These are phyloP conservation scores for Candida labiduridarum DNA, from an alignment of 1,139 yeast genomes.

Conservation along the genomic window DNA sequence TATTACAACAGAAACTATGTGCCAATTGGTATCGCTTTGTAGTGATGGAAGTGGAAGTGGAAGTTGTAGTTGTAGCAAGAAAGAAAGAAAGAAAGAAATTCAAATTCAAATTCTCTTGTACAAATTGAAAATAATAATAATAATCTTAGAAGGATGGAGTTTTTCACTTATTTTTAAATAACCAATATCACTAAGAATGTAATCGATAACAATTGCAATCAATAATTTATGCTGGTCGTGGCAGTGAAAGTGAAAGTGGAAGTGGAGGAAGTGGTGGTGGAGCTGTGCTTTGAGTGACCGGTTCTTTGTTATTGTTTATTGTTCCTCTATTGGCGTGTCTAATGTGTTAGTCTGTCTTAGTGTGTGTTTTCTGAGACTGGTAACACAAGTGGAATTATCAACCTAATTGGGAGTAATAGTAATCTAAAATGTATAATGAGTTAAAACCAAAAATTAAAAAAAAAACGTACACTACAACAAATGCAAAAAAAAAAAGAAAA, in stretches of 20 bases:
- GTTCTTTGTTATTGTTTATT: neutral
- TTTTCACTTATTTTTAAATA: too few species aligned
- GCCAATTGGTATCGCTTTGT: neutral
- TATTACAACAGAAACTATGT: neutral
- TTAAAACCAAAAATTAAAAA: too few species aligned
- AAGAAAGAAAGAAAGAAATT: neutral
- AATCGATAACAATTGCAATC: neutral
- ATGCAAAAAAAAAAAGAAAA: neutral
- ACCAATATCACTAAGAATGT: too few species aligned
- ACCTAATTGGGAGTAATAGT: conserved; percentile 1
- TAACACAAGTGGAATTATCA: neutral
- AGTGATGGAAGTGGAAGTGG: too few species aligned
- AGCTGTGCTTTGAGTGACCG: neutral
- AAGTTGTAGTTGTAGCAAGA: neutral
- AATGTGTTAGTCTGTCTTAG: neutral
- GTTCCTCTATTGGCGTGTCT: neutral
- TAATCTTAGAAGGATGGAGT: too few species aligned
- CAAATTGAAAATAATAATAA: too few species aligned
- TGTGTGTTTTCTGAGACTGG: neutral
- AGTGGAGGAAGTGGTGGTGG: neutral
- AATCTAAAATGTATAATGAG: neutral
- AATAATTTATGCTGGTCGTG: too few species aligned
- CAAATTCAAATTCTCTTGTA: too few species aligned
- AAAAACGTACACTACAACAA: neutral
- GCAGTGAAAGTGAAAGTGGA: too few species aligned